Percentiles rank a stretch among this genome's conserved stretches.
Conservation (phyloP, 768 basidiomycete genomes). For the Gymnopilus dilepis region DNA sequence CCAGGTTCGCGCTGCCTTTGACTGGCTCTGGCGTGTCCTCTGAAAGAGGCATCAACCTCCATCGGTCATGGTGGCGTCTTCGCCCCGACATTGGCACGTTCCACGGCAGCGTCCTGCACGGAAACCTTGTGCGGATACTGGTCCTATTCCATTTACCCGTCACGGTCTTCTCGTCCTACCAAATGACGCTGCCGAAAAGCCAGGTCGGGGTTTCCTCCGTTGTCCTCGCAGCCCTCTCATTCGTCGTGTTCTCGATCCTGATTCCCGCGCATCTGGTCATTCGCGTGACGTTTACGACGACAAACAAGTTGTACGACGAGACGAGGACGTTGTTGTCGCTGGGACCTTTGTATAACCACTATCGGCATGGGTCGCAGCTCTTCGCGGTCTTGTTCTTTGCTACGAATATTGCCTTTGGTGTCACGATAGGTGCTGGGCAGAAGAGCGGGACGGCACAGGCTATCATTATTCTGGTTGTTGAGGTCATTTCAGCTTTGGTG, state of each 20-base stretch:
- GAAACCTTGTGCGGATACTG: conserved; percentile 90
- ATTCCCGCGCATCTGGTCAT: conserved; percentile 77
- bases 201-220: conserved; percentile 63
- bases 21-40: conserved; percentile 29
- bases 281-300: conserved; percentile 80
- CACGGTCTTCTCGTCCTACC: conserved; percentile 89
- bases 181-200: conserved; percentile 66
- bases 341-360: conserved; percentile 95
- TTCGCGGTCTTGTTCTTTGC: conserved; percentile 84
- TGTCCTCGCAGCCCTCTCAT: conserved; percentile 81
- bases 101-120: conserved; percentile 81
- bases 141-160: conserved; percentile 94
- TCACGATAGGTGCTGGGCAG: conserved; percentile 90
- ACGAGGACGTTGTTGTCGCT: conserved; percentile 88
- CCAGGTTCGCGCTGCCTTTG: conserved; percentile 41
- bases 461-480: conserved; percentile 86
- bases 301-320: conserved; percentile 93
- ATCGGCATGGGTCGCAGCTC: conserved; percentile 87
- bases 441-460: conserved; percentile 90
- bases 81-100: conserved; percentile 75
- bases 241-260: conserved; percentile 78
- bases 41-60: conserved; percentile 42
- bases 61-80: conserved; percentile 57
- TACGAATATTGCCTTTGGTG: conserved; percentile 81
- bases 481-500: conserved; percentile 84